Evolutionary conservation across 108 stramenopile species (phyloP).

Genomic region (Fragilariopsis cylindrus): DNA sequence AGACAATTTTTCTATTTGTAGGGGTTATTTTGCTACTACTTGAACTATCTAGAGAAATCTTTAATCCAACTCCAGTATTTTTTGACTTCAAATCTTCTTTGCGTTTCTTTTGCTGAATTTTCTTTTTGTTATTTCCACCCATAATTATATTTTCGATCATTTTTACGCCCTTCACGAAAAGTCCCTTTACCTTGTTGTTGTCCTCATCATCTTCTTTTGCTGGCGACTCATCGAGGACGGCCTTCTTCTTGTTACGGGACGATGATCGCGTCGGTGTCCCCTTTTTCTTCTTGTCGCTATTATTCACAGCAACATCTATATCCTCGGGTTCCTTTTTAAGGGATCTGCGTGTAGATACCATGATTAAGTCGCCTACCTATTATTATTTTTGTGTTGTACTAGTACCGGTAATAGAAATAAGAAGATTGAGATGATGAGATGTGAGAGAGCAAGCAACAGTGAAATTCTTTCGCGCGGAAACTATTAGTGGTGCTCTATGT

Average conservation of each 20-base stretch:
- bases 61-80: constrained; percentile 30
- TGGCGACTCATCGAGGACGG: neutral
- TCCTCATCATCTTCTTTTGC: neutral
- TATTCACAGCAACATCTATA: neutral
- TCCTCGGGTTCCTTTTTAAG: too few relatives aligned
- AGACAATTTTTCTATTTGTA: constrained; percentile 31
- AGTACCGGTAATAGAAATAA: too few relatives aligned
- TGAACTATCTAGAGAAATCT: constrained; percentile 10
- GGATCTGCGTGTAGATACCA: too few relatives aligned
- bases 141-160: neutral
- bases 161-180: neutral
- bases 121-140: neutral
- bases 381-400: too few relatives aligned
- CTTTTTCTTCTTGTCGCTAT: neutral
- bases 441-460: too few relatives aligned
- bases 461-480: too few relatives aligned
- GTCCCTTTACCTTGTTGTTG: neutral
- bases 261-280: neutral
- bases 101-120: constrained; percentile 2
- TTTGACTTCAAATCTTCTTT: constrained; percentile 38
- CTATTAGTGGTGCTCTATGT: too few relatives aligned
- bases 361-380: too few relatives aligned
- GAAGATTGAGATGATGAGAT: too few relatives aligned
- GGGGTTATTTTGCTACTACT: neutral
- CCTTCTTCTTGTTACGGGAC: neutral